Conservation (phyloP, 352 stramenopile species). For the Poterioochromonas sp. region DNA sequence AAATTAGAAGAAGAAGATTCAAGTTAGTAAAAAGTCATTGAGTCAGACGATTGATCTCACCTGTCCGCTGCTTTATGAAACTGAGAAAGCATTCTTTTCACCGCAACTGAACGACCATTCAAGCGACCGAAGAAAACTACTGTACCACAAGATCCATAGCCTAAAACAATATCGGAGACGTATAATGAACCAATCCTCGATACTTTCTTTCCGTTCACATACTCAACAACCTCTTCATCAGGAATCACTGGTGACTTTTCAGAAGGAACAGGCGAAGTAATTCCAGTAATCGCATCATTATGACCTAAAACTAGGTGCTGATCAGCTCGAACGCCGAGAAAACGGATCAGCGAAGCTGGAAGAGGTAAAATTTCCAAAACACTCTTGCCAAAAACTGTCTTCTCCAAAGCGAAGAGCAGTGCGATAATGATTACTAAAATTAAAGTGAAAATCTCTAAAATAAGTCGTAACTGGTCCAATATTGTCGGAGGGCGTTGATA, state of each 20-base stretch:
- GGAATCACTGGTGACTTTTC: not conserved
- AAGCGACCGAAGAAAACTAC: constrained; percentile 66
- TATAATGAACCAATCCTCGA: constrained; percentile 38
- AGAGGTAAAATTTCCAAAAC: no score
- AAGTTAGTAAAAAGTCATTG: not conserved
- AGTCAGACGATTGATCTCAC: not conserved
- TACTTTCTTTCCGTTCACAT: not conserved
- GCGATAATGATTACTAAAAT: no score
- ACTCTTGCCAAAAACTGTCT: no score
- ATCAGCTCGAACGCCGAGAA: no score
- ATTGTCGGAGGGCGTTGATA: no score
- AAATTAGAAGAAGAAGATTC: constrained; percentile 36
- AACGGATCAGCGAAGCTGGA: no score
- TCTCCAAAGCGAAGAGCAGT: no score
- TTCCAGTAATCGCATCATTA: no score
- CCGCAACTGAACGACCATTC: constrained; percentile 59
- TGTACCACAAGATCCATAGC: constrained; percentile 65
- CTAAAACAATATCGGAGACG: constrained; percentile 57
- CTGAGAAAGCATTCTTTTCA: constrained; percentile 66
- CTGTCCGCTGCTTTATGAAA: constrained; percentile 48
- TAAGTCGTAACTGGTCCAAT: no score
- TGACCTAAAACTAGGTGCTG: no score
- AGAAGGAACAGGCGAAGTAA: not conserved
- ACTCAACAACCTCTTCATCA: not conserved
- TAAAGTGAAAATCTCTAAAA: no score